A percentile compares a stretch with the other conserved stretches of the same genome.
Conservation (phyloP, 1,284 basidiomycete genomes). For the Rhodotorula sp. region DNA sequence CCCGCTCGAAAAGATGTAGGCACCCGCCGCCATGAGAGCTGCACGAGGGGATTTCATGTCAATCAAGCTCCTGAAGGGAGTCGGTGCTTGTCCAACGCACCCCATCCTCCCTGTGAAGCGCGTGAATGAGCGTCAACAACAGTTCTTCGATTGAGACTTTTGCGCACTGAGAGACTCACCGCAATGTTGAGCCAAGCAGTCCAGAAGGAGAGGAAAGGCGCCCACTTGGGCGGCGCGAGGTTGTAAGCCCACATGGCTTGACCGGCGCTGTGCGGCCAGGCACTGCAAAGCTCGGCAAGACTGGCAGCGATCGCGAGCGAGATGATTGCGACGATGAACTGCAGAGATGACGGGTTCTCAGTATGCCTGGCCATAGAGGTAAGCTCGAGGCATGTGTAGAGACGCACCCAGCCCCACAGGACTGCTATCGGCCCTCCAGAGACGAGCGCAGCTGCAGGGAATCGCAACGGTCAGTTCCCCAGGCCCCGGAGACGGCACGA, state of each 20-base stretch:
- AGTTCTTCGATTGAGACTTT: not conserved
- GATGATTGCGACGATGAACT: conserved; percentile 17
- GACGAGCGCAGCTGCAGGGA: conserved; percentile 1
- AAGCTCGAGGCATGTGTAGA: no score
- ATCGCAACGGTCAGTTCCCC: not conserved
- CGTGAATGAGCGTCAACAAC: not conserved
- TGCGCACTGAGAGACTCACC: not conserved
- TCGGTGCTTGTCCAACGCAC: not conserved
- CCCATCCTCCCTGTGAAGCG: not conserved
- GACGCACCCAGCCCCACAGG: conserved; percentile 23
- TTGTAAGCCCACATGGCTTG: conserved; percentile 26
- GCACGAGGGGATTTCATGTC: not conserved
- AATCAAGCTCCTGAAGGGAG: no score
- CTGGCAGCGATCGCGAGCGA: conserved; percentile 7
- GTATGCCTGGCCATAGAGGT: accelerated
- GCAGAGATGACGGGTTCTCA: not conserved
- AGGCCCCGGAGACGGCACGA: no score
- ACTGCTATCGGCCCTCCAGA: conserved; percentile 13
- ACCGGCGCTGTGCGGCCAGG: conserved; percentile 26
- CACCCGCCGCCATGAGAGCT: conserved; percentile 17
- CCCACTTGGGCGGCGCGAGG: conserved; percentile 18
- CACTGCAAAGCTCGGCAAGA: conserved; percentile 26
- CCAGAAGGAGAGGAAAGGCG: conserved; percentile 11
- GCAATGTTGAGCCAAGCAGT: conserved; percentile 16
- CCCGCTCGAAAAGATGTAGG: conserved; percentile 16